These are phyloP conservation scores for Malassezia arunalokei DNA, from an alignment of 1,284 basidiomycete genomes.

Conservation along the genomic window DNA sequence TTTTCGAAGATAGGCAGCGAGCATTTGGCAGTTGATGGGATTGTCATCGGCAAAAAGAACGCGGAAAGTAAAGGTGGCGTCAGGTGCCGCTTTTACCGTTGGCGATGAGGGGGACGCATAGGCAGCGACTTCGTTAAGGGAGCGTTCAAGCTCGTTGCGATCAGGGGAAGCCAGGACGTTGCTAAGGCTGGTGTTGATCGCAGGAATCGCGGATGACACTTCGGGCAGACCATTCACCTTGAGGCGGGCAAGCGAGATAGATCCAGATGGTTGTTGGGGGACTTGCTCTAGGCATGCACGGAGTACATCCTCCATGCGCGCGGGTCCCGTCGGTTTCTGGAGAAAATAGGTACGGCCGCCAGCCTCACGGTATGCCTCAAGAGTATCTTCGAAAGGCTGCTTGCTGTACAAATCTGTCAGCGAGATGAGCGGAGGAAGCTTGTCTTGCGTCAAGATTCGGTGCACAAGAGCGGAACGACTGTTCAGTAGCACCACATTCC, in stretches of 20 bases:
- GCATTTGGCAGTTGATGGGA: conserved; percentile 30
- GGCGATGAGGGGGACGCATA: not conserved
- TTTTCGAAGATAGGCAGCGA: conserved; percentile 24
- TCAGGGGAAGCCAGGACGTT: not conserved
- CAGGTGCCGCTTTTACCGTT: not conserved
- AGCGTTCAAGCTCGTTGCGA: not conserved
- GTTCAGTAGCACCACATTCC: conserved; percentile 71
- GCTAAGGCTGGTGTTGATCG: not conserved
- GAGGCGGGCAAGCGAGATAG: not conserved
- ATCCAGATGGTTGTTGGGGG: not conserved
- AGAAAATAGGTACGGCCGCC: conserved; percentile 75
- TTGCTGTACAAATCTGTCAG: conserved; percentile 61
- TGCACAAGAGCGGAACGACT: conserved; percentile 55
- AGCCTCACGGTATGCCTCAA: conserved; percentile 59
- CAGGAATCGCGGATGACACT: not conserved
- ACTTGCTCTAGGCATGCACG: conserved; percentile 23
- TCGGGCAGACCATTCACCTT: not conserved
- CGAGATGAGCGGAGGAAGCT: conserved; percentile 57
- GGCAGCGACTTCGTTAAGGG: not conserved
- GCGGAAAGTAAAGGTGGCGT: not conserved
- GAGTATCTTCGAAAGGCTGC: conserved; percentile 55
- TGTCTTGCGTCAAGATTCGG: not conserved
- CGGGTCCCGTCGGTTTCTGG: conserved; percentile 79
- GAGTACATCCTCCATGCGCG: conserved; percentile 59
- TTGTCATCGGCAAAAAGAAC: conserved; percentile 38